These are phyloP conservation scores for Hypoxylon intermedium DNA, from an alignment of 495 filamentous ascomycete species.

Conservation along the genomic window DNA sequence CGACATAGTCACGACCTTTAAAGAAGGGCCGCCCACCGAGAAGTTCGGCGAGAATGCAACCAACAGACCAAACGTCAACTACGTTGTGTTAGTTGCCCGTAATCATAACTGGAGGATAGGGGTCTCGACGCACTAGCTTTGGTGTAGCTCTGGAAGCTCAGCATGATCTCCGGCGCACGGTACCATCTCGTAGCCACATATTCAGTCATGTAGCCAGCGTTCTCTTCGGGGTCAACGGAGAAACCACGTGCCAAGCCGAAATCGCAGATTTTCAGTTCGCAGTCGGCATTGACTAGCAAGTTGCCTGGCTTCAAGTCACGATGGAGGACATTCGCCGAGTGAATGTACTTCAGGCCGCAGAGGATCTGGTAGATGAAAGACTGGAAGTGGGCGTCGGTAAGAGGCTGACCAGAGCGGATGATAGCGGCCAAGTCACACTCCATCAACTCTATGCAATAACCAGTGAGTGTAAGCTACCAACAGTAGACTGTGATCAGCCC, in stretches of 20 bases:
- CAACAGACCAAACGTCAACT: constrained; percentile 99
- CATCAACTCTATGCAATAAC: constrained; percentile 79
- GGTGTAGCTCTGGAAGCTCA: constrained; percentile 99
- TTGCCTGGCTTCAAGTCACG: constrained; percentile 97
- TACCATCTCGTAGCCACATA: constrained; percentile 99
- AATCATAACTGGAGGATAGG: neutral
- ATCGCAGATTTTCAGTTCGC: constrained; percentile 98
- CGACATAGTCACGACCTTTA: constrained; percentile 98
- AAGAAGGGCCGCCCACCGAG: constrained; percentile 97
- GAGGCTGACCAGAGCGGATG: constrained; percentile 91
- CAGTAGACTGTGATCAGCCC: constrained; percentile 9
- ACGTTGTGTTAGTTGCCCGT: constrained; percentile 8
- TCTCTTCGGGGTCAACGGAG: constrained; percentile 96
- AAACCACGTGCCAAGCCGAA: constrained; percentile 96
- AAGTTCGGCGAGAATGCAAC: constrained; percentile 95
- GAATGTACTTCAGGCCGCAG: constrained; percentile 97
- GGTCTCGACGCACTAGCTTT: constrained; percentile 83
- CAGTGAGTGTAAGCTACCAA: constrained; percentile 4
- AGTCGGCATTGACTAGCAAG: constrained; percentile 96
- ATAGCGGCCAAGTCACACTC: constrained; percentile 98
- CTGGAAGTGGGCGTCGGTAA: constrained; percentile 96
- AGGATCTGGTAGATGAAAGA: constrained; percentile 95
- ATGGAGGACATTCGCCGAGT: constrained; percentile 96
- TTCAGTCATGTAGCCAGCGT: constrained; percentile 99
- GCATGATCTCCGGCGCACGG: constrained; percentile 97